A percentile compares a stretch with the other conserved stretches of the same genome.
Conservation (phyloP, 108 stramenopile species). For the Fistulifera pelliculosa region DNA sequence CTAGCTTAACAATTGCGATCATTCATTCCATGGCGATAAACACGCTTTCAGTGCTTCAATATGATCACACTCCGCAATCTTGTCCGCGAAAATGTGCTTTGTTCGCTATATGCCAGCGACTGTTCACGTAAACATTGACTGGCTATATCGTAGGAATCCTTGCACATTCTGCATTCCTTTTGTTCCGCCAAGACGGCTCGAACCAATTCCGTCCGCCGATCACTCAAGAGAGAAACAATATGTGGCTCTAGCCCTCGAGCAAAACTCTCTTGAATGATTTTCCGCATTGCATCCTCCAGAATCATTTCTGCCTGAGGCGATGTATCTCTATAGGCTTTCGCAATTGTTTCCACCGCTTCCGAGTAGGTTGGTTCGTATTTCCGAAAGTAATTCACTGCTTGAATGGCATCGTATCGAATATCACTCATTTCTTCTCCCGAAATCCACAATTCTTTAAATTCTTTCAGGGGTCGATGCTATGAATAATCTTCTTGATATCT, state of each 20-base stretch:
- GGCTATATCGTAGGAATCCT: not conserved
- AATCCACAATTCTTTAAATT: slow-evolving; percentile 17
- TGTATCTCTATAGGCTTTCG: not conserved
- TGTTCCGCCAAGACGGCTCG: slow-evolving; percentile 23
- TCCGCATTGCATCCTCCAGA: slow-evolving; percentile 18
- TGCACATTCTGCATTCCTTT: not conserved
- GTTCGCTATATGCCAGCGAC: slow-evolving; percentile 3
- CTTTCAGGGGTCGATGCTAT: slow-evolving; percentile 14
- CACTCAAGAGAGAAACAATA: slow-evolving; percentile 16
- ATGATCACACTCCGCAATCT: slow-evolving; percentile 17
- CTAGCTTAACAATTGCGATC: too few relatives aligned
- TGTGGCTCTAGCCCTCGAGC: slow-evolving; percentile 24
- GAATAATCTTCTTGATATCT: slow-evolving; percentile 4
- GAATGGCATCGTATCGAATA: slow-evolving; percentile 12
- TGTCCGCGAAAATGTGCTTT: slow-evolving; percentile 7
- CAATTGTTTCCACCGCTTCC: slow-evolving; percentile 14
- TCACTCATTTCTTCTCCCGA: slow-evolving; percentile 13
- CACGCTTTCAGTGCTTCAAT: slow-evolving; percentile 10
- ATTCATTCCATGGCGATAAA: slow-evolving; percentile 4
- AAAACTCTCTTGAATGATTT: slow-evolving; percentile 13
- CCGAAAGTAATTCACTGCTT: slow-evolving; percentile 15
- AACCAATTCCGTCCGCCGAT: slow-evolving; percentile 11
- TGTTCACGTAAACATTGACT: slow-evolving; percentile 3
- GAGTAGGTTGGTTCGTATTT: slow-evolving; percentile 15
- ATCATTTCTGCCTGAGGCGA: not conserved